Conservation (phyloP, 495 filamentous ascomycete genomes). For the Hypoxylon intermedium region DNA sequence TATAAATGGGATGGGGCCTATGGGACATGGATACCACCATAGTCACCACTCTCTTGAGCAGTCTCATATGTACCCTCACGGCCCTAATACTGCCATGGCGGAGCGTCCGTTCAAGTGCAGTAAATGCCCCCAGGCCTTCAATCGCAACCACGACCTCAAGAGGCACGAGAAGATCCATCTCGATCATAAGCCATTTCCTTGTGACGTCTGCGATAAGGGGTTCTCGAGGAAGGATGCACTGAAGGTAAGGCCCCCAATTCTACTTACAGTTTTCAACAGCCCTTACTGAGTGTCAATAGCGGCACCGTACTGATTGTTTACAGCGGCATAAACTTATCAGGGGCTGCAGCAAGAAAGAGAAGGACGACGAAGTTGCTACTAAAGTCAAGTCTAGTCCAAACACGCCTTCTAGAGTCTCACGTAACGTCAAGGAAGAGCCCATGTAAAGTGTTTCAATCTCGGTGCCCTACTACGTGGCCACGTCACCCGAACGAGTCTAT, state of each 20-base stretch:
- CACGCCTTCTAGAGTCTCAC: too few species aligned
- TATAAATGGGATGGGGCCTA: slow-evolving; percentile 63
- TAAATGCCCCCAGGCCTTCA: slow-evolving; percentile 90
- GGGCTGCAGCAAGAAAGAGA: slow-evolving; percentile 71
- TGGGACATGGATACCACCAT: slow-evolving; percentile 59
- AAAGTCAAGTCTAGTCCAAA: too few species aligned
- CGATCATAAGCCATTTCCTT: slow-evolving; percentile 94
- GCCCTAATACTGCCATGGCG: slow-evolving; percentile 50
- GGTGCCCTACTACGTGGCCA: too few species aligned
- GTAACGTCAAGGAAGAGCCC: too few species aligned
- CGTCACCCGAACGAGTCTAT: too few species aligned
- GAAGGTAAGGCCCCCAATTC: slow-evolving; percentile 67
- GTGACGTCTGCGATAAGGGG: slow-evolving; percentile 90
- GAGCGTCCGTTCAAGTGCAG: slow-evolving; percentile 97
- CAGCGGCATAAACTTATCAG: slow-evolving; percentile 95
- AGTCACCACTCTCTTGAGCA: slow-evolving; percentile 64
- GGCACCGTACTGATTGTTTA: slow-evolving; percentile 31
- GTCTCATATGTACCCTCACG: slow-evolving; percentile 63
- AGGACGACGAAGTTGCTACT: slow-evolving; percentile 11
- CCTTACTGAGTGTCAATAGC: too few species aligned
- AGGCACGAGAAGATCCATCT: slow-evolving; percentile 94
- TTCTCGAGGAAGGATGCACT: slow-evolving; percentile 96
- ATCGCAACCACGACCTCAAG: slow-evolving; percentile 96
- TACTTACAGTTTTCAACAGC: background rate
- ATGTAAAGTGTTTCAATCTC: too few species aligned